Percentiles rank a stretch among this genome's conserved stretches.
Evolutionary conservation across 768 basidiomycete genomes (phyloP).

Genomic region (Pholiota conissans): DNA sequence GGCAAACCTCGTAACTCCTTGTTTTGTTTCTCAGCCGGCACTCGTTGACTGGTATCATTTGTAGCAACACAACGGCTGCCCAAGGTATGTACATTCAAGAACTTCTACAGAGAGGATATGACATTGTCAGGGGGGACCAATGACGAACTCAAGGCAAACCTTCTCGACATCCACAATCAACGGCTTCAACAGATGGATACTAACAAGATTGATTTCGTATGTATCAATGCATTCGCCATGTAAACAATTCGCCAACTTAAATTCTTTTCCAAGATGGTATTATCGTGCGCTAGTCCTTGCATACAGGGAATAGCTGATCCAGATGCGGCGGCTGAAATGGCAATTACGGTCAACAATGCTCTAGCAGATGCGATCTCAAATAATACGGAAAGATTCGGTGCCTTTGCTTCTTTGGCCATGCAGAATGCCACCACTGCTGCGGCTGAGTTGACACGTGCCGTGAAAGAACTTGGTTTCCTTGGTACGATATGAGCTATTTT

Average conservation of each 20-base stretch:
- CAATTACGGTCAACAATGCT: slow-evolving; percentile 34
- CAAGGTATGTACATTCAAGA: neutral
- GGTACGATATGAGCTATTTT: slow-evolving; percentile 18
- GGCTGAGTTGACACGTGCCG: slow-evolving; percentile 38
- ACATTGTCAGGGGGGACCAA: slow-evolving; percentile 31
- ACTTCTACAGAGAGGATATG: too few relatives aligned
- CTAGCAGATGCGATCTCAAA: slow-evolving; percentile 37
- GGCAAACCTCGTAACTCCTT: slow-evolving; percentile 21
- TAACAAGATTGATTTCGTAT: slow-evolving; percentile 37
- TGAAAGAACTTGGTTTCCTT: slow-evolving; percentile 39
- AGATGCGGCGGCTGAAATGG: slow-evolving; percentile 30
- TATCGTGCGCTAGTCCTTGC: slow-evolving; percentile 38
- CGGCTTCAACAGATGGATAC: slow-evolving; percentile 35
- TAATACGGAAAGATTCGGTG: slow-evolving; percentile 40
- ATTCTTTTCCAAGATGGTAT: slow-evolving; percentile 30
- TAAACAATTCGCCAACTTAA: neutral
- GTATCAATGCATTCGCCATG: neutral
- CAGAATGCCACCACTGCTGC: slow-evolving; percentile 43
- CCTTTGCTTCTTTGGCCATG: slow-evolving; percentile 43
- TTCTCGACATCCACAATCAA: slow-evolving; percentile 40
- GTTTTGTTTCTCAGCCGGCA: too few relatives aligned
- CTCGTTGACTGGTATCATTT: neutral
- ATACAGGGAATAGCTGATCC: slow-evolving; percentile 39
- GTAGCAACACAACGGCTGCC: neutral
- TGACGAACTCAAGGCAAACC: slow-evolving; percentile 30